Conservation (phyloP, 805 yeast genomes). For the Naumovozyma baii region DNA sequence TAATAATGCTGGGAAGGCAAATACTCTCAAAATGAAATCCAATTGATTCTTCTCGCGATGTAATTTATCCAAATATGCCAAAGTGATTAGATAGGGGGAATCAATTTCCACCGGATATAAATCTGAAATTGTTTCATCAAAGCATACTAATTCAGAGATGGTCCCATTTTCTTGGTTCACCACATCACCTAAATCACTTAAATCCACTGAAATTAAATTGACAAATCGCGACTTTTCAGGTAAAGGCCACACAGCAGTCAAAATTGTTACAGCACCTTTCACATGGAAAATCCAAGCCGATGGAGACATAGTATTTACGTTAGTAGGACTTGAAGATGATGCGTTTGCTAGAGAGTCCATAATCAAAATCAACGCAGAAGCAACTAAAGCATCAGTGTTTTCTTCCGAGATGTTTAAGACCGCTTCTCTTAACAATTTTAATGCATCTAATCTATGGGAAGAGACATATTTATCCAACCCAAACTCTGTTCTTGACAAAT, state of each 20-base stretch:
- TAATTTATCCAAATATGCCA: conserved; percentile 76
- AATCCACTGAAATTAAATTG: conserved; percentile 71
- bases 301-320: conserved; percentile 55
- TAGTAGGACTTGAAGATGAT: conserved; percentile 33
- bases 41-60: conserved; percentile 74
- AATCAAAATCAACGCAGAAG: conserved; percentile 77
- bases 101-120: conserved; percentile 75
- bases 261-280: conserved; percentile 90
- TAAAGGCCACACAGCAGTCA: conserved; percentile 91
- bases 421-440: conserved; percentile 71
- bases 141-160: conserved; percentile 60
- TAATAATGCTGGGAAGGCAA: conserved; percentile 87
- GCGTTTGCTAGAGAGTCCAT: conserved; percentile 95
- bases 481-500: conserved; percentile 65
- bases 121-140: conserved; percentile 77
- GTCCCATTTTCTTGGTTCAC: conserved; percentile 30
- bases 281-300: conserved; percentile 97
- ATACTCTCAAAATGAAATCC: conserved; percentile 77
- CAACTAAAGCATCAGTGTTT: conserved; percentile 87
- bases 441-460: conserved; percentile 78
- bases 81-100: conserved; percentile 77
- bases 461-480: conserved; percentile 76
- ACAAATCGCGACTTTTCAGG: conserved; percentile 59
- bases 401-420: conserved; percentile 74
- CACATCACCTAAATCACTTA: conserved; percentile 77